A percentile compares a stretch with the other conserved stretches of the same genome.
These are phyloP conservation scores for Mallotus japonicus DNA, from an alignment of 441 rosid genomes.

Conservation along the genomic window DNA sequence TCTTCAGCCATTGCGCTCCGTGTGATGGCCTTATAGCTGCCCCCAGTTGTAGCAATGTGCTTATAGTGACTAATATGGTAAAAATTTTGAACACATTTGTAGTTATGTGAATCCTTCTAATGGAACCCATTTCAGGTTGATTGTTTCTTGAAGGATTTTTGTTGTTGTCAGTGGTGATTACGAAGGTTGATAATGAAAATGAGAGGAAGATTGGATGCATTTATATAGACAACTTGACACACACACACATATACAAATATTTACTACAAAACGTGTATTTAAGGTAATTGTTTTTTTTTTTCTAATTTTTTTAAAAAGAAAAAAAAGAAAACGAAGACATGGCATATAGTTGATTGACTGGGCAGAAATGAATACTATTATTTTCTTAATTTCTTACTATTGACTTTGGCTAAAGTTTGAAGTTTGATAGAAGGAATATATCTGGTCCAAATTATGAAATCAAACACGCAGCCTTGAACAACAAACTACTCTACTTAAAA, in stretches of 20 bases:
- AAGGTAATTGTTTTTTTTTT: neutral
- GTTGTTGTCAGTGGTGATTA: no score
- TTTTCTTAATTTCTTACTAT: neutral
- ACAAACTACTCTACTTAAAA: neutral
- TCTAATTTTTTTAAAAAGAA: neutral
- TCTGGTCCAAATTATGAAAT: slow-evolving; percentile 11
- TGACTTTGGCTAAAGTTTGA: slow-evolving; percentile 8
- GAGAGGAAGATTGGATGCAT: neutral
- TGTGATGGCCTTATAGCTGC: slow-evolving; percentile 28
- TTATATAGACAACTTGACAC: neutral
- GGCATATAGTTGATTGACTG: neutral
- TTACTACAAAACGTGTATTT: neutral
- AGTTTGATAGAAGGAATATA: neutral
- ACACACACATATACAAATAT: no score
- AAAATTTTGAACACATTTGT: slow-evolving; percentile 6
- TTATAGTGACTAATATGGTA: slow-evolving; percentile 14
- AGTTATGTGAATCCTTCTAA: neutral
- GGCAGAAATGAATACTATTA: neutral
- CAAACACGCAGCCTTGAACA: neutral
- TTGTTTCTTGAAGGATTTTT: no score
- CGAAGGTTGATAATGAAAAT: neutral
- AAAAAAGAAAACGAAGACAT: no score
- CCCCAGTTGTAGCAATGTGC: slow-evolving; percentile 1
- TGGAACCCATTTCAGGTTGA: slow-evolving; percentile 21
- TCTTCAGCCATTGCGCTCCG: slow-evolving; percentile 22